A percentile compares a stretch with the other conserved stretches of the same genome.
Conservation (phyloP, 148 eudicot species). For the Nepenthes gracilis region DNA sequence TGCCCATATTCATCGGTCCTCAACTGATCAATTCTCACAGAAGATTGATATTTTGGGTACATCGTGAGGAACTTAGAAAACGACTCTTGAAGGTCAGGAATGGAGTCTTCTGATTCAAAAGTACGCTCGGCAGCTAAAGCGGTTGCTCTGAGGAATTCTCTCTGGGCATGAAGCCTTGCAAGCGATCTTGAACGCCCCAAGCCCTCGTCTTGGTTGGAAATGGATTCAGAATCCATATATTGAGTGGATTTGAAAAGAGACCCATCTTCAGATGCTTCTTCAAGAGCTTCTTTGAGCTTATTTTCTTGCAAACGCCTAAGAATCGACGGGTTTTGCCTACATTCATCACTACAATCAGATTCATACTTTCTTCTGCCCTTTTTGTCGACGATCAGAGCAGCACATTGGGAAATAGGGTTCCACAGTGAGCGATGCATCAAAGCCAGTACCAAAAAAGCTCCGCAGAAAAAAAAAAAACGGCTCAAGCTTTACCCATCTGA, state of each 20-base stretch:
- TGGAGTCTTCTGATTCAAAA: constrained; percentile 48
- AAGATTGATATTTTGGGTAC: constrained; percentile 76
- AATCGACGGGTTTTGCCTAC: constrained; percentile 42
- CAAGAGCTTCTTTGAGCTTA: constrained; percentile 85
- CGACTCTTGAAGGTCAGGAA: constrained; percentile 58
- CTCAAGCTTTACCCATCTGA: constrained; percentile 13
- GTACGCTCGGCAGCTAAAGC: constrained; percentile 76
- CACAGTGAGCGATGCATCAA: constrained; percentile 93
- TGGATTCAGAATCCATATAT: constrained; percentile 38
- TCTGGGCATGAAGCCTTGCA: constrained; percentile 67
- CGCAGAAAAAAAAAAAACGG: constrained; percentile 7
- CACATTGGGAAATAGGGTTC: constrained; percentile 90
- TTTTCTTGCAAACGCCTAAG: constrained; percentile 61
- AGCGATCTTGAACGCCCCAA: constrained; percentile 75
- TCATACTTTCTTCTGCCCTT: constrained; percentile 68
- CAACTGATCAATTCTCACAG: constrained; percentile 79
- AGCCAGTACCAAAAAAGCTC: constrained; percentile 16
- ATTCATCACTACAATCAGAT: constrained; percentile 30
- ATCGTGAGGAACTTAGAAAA: constrained; percentile 74
- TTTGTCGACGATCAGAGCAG: constrained; percentile 57
- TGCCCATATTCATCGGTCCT: constrained; percentile 82
- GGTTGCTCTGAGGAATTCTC: constrained; percentile 84
- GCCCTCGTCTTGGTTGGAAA: constrained; percentile 43
- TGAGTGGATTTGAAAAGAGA: constrained; percentile 60
- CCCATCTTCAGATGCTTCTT: constrained; percentile 96